A percentile compares a stretch with the other conserved stretches of the same genome.
phyloP scores from a whole-genome alignment of 2,329 filamentous ascomycete genomes.

The Pseudocercospora musae region DNA sequence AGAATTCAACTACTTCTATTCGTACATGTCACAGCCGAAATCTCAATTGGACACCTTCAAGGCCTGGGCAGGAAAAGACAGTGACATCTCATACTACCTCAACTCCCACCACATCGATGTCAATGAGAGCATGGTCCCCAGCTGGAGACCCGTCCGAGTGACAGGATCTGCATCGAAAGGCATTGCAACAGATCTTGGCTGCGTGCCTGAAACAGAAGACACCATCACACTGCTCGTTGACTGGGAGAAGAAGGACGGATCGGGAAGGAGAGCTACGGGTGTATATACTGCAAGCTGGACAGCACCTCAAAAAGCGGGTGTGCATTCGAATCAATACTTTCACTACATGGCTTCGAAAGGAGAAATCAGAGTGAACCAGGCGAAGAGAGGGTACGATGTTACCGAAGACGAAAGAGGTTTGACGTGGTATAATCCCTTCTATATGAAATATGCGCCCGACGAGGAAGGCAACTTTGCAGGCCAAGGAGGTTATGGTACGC shows the following conservation, averaged over 20 bases:
- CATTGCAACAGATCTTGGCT: constrained; percentile 74
- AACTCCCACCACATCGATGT: constrained; percentile 94
- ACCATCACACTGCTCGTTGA: constrained; percentile 89
- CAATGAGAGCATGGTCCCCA: constrained; percentile 82
- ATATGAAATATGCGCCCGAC: constrained; percentile 30
- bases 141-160: constrained; percentile 72
- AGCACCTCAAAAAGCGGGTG: constrained; percentile 83
- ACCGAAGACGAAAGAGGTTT: constrained; percentile 73
- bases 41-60: constrained; percentile 91
- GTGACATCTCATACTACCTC: constrained; percentile 92
- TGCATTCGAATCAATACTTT: constrained; percentile 97
- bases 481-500: constrained; percentile 75
- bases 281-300: constrained; percentile 96
- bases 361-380: constrained; percentile 87
- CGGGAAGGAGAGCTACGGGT: constrained; percentile 68
- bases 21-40: constrained; percentile 93
- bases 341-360: constrained; percentile 84
- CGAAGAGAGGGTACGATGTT: constrained; percentile 90
- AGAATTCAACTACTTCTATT: constrained; percentile 98
- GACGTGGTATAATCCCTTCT: constrained; percentile 77
- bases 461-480: constrained; percentile 93
- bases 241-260: constrained; percentile 71
- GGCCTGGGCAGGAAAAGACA: constrained; percentile 87
- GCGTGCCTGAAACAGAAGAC: constrained; percentile 78
- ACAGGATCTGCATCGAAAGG: constrained; percentile 75